Evolutionary conservation across 1,284 basidiomycete species (phyloP).

Genomic region (Phellopilus nigrolimitatus): DNA sequence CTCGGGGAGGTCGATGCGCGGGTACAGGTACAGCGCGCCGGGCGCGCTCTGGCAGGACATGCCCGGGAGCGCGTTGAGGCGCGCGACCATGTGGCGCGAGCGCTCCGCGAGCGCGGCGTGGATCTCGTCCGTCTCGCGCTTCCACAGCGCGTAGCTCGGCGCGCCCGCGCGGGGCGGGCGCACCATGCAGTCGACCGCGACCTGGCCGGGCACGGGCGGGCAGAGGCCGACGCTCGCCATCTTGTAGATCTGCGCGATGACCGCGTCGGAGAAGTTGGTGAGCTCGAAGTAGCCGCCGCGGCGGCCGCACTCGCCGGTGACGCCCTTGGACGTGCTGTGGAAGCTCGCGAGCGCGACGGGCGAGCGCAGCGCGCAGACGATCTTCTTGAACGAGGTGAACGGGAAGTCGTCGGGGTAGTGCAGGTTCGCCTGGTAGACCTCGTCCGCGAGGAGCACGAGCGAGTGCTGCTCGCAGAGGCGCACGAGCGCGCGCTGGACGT

Average conservation of each 20-base stretch:
- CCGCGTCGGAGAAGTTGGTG: constrained; percentile 70
- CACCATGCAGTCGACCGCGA: constrained; percentile 89
- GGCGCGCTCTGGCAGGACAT: constrained; percentile 85
- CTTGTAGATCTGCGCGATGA: constrained; percentile 88
- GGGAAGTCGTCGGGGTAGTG: constrained; percentile 64
- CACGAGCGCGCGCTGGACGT: constrained; percentile 72
- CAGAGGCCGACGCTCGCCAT: constrained; percentile 89
- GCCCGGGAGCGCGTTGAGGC: constrained; percentile 75
- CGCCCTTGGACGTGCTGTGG: constrained; percentile 95
- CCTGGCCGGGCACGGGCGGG: constrained; percentile 84
- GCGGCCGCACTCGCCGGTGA: constrained; percentile 89
- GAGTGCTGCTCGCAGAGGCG: constrained; percentile 77
- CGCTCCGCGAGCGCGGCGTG: constrained; percentile 71
- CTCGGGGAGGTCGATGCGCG: constrained; percentile 64
- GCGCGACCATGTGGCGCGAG: constrained; percentile 66
- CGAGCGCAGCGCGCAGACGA: constrained; percentile 60
- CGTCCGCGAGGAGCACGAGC: constrained; percentile 90
- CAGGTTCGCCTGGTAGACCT: constrained; percentile 93
- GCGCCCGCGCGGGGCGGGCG: constrained; percentile 76
- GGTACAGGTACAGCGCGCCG: constrained; percentile 88
- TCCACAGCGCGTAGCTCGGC: constrained; percentile 73
- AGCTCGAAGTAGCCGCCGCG: constrained; percentile 93
- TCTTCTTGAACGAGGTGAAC: constrained; percentile 91
- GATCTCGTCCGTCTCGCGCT: constrained; percentile 76
- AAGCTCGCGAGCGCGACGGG: constrained; percentile 83